Evolutionary conservation across 305 asterid species (phyloP), one percentile per base, ranked within the genome.

Genomic region (Fraxinus angustifolia): DNA sequence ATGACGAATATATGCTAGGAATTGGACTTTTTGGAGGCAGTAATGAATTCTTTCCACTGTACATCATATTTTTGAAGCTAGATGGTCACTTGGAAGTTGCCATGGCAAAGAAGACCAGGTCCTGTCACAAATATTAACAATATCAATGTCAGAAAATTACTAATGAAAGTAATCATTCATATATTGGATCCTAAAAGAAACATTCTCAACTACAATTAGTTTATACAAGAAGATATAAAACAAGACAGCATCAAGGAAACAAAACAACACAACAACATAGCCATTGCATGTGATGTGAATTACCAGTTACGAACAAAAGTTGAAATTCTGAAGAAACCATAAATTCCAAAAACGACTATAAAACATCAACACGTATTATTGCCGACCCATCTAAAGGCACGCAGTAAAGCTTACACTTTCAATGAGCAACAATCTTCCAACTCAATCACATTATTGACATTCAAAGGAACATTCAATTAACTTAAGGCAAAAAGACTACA

Each of bases 1-100:
- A 89, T 17, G 90, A 67, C 1, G 92, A 89, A 56, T 90, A 76
- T 75, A 85, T 82, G 83, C 87, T 82, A n/a, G 96, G 96, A 85
- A 88, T 90, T 75, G 96, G 94, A 83, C 87, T 84, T 87, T 92
- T 92, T 50, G 96, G 96, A 75, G 93, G 96, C 76, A 91, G 88
- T 71, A 87, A 81, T 73, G 94, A 77, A 78, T 83, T 82, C 82
- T 87, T 90, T 80, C 92, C 88, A 26, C 74, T 82, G 84, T 83
- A 88, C 84, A 85, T 77, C 86, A 86, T 80, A 79, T 79, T 89
- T 87, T 91, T 85, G 65, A 85, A 60, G 84, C 82, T 83, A 80
- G 91, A 85, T 74, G 87, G 90, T 40, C 91, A 93, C 82, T 87
- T 87, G 45, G 91, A 84, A 85, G 83, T 88, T 23, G 83, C 89